These are phyloP conservation scores for Penicillium tannophilum DNA, from an alignment of 495 filamentous ascomycete genomes.

Conservation along the genomic window DNA sequence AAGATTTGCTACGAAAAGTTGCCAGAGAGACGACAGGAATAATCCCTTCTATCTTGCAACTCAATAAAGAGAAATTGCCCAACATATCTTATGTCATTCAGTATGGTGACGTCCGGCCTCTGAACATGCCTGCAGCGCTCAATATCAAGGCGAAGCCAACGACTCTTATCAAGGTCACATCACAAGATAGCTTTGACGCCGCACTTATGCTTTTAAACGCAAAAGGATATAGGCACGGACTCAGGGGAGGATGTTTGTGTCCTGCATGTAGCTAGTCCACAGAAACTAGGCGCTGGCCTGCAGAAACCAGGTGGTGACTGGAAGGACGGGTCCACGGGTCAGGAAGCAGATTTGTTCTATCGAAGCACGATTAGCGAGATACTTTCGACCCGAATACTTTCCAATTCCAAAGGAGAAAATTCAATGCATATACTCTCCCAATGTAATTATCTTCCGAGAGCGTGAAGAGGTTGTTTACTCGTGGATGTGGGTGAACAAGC, in stretches of 20 bases:
- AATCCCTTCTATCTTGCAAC: not conserved
- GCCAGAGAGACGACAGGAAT: not conserved
- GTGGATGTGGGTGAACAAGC: slow-evolving; percentile 38
- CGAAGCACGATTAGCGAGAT: slow-evolving; percentile 58
- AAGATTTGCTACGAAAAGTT: not conserved
- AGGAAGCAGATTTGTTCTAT: slow-evolving; percentile 69
- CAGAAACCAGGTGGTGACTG: slow-evolving; percentile 56
- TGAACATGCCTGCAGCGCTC: not conserved
- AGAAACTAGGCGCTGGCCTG: too few species aligned
- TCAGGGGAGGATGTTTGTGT: slow-evolving; percentile 46
- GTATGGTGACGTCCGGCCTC: not conserved
- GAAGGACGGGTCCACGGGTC: slow-evolving; percentile 54
- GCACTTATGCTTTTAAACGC: slow-evolving; percentile 42
- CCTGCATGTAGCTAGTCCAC: slow-evolving; percentile 62
- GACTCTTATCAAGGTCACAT: not conserved
- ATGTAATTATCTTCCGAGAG: slow-evolving; percentile 56
- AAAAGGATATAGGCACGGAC: slow-evolving; percentile 3
- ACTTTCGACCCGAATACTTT: slow-evolving; percentile 60
- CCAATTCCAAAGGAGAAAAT: slow-evolving; percentile 46
- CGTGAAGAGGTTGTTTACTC: slow-evolving; percentile 40
- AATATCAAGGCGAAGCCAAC: not conserved
- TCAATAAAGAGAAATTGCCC: not conserved
- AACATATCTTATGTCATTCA: not conserved
- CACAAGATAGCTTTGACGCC: slow-evolving; percentile 51
- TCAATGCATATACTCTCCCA: slow-evolving; percentile 59